Conservation (phyloP, 2,329 filamentous ascomycete genomes). For the Annulohypoxylon truncatum region DNA sequence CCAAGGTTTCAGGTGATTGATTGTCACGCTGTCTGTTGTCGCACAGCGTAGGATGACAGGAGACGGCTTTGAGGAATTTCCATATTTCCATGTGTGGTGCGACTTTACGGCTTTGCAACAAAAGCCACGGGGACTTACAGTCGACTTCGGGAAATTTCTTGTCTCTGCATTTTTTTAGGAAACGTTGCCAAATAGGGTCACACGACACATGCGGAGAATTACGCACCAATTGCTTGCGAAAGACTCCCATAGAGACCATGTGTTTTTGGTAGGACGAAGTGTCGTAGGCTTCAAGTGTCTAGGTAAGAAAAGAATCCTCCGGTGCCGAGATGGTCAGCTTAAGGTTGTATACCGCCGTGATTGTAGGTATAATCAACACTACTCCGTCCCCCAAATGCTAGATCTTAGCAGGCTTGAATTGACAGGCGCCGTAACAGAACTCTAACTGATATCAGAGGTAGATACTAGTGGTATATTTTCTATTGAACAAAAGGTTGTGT, state of each 20-base stretch:
- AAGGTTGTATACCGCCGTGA: slow-evolving; percentile 15
- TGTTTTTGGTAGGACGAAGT: slow-evolving; percentile 48
- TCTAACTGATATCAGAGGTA: neutral
- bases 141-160: slow-evolving; percentile 52
- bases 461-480: neutral
- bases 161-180: slow-evolving; percentile 47
- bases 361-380: neutral
- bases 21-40: slow-evolving; percentile 46
- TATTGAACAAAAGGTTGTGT: no score
- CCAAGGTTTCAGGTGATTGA: slow-evolving; percentile 53
- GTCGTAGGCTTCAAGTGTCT: slow-evolving; percentile 14
- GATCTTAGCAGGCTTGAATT: neutral
- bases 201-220: slow-evolving; percentile 51
- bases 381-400: neutral
- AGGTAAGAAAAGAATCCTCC: slow-evolving; percentile 9
- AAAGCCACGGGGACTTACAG: slow-evolving; percentile 51
- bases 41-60: slow-evolving; percentile 52
- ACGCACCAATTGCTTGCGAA: slow-evolving; percentile 43
- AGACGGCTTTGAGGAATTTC: slow-evolving; percentile 39
- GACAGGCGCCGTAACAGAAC: neutral
- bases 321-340: neutral
- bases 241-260: slow-evolving; percentile 45
- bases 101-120: slow-evolving; percentile 47
- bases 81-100: slow-evolving; percentile 42
- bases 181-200: slow-evolving; percentile 44